Percentiles rank a stretch among this genome's conserved stretches.
Evolutionary conservation across 108 stramenopile species (phyloP).

Genomic region (Fragilariopsis cylindrus): DNA sequence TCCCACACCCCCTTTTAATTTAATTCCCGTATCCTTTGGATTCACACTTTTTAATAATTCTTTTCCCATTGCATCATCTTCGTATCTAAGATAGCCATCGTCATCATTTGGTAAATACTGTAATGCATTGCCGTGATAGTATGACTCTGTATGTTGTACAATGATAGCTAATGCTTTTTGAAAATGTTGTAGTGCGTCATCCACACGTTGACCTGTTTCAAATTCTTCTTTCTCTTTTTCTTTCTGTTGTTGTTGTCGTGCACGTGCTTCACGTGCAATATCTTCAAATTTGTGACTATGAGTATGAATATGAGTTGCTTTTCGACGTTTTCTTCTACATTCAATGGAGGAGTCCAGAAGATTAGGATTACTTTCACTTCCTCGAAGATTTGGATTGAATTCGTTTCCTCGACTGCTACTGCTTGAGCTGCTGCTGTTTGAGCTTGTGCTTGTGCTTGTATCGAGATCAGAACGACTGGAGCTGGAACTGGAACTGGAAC

Average conservation of each 20-base stretch:
- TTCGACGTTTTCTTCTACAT: slow-evolving; percentile 1
- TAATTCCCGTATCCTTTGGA: not conserved
- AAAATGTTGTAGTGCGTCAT: not conserved
- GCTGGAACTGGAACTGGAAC: too few species aligned
- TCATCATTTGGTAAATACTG: slow-evolving; percentile 5
- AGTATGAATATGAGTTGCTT: not conserved
- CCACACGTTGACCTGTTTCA: not conserved
- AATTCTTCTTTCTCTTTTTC: not conserved
- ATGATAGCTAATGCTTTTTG: slow-evolving; percentile 3
- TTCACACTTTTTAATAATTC: not conserved
- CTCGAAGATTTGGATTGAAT: too few species aligned
- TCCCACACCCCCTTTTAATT: not conserved
- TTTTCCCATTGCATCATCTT: not conserved
- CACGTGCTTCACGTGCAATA: too few species aligned
- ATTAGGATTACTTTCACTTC: not conserved
- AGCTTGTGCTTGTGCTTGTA: not conserved
- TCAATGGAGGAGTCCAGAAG: not conserved
- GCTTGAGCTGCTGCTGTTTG: not conserved
- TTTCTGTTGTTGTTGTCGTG: not conserved
- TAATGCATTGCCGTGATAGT: slow-evolving; percentile 1
- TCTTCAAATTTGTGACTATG: too few species aligned
- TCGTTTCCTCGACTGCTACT: not conserved
- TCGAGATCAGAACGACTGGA: too few species aligned
- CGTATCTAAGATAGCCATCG: slow-evolving; percentile 3
- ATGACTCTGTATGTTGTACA: not conserved